Base-by-base conservation (phyloP, 495 filamentous ascomycete genomes). In the Aspergillus hancockii region DNA sequence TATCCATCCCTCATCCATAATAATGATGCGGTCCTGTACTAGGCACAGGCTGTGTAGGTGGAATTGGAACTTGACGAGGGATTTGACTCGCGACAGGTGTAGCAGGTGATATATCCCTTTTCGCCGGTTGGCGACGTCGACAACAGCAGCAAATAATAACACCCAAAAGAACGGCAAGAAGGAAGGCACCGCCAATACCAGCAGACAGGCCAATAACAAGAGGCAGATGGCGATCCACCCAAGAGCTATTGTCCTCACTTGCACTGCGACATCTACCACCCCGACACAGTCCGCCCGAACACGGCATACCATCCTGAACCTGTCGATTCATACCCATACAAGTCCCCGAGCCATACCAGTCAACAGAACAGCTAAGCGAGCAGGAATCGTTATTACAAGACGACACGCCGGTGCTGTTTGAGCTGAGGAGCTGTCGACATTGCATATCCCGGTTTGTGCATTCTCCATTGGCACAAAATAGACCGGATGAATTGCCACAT, bases 271-370 rank as follows among this genome's bases (percentile, higher is more conserved):
- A 91, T 58, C 79, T 71, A 21, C 88, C 88, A 57, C 90, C 90
- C 32, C 59, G 63, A 66, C 92, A 96, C 30, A 77, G 74, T 3
- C 92, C 92, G 12, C 89, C 88, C 58, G 83, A 77, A 70, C 92
- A 96, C 9, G 82, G 76, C 4, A 91, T 95, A 9, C 92, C 92
- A 66, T 96, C 92, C 32, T 95, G 74, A 71, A 93, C 94, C 67
- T 91, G 88, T 71, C 92, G 88, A 59, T 87, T 80, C 77, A 92
- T 88, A 30, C 80, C 79, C 64, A 89, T 90, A 69, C 92, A 96
- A 12, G 77, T 75, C 40, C 82, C 79, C 8, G 78, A 64, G 1
- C 52, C 55, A 51, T 34, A 40, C 34, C 25, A 46, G 83, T 84
- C 61, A 90, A 86, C 62, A 84, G 82, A 79, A 72, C 92, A 96